Evolutionary conservation across 352 stramenopile genomes (phyloP).

Genomic region (Globisporangium polare): DNA sequence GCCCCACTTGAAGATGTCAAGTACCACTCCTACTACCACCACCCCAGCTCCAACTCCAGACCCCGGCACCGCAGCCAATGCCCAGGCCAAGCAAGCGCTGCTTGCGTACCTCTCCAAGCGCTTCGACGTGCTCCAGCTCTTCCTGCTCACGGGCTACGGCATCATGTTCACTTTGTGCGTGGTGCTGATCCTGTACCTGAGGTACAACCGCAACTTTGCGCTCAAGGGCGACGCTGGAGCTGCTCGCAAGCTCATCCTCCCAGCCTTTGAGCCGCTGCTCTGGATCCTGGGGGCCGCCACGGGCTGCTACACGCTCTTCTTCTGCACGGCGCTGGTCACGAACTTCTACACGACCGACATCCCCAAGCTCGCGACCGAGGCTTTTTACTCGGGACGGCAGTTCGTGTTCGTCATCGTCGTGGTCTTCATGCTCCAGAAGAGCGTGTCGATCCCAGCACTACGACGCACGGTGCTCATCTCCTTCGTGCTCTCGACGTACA

Average conservation of each 20-base stretch:
- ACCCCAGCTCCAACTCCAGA: not conserved
- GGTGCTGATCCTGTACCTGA: conserved; percentile 48
- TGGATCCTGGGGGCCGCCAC: conserved; percentile 42
- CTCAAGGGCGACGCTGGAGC: conserved; percentile 40
- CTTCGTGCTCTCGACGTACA: conserved; percentile 24
- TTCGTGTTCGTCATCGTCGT: conserved; percentile 49
- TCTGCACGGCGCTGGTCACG: conserved; percentile 25
- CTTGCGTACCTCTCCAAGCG: conserved; percentile 22
- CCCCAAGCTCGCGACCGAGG: conserved; percentile 26
- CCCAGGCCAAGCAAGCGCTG: not conserved
- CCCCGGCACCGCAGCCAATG: not conserved
- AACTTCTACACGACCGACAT: conserved; percentile 30
- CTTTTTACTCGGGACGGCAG: conserved; percentile 47
- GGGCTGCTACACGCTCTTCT: conserved; percentile 32
- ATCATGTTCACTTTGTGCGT: conserved; percentile 41
- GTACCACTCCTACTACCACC: not conserved
- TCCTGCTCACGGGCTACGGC: conserved; percentile 41
- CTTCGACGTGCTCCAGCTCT: conserved; percentile 33
- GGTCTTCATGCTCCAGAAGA: conserved; percentile 52
- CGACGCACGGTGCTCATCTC: conserved; percentile 26
- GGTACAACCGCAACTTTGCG: conserved; percentile 49
- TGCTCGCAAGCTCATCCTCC: conserved; percentile 56
- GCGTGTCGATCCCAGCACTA: conserved; percentile 30
- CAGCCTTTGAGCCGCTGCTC: conserved; percentile 64
- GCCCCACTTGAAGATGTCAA: not conserved